These are phyloP conservation scores for Neostapfia colusana DNA, from an alignment of 176 grass and related monocot species.

Conservation along the genomic window DNA sequence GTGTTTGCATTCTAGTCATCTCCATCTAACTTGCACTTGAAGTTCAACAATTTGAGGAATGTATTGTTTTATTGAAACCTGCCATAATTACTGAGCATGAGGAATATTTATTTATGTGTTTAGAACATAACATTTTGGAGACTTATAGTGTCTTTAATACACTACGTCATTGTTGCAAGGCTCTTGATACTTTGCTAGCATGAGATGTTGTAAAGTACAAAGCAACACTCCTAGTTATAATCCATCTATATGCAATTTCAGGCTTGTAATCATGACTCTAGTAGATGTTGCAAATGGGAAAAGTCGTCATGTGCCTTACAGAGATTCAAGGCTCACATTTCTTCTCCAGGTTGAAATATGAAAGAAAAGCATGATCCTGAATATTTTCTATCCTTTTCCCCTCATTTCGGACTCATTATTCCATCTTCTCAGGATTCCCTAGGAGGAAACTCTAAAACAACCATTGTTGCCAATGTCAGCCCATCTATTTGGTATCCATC, in stretches of 20 bases:
- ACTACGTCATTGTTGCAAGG: not conserved
- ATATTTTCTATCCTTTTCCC: not conserved
- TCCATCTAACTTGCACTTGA: constrained; percentile 14
- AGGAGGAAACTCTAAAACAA: constrained; percentile 94
- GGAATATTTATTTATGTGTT: not conserved
- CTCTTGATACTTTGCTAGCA: constrained; percentile 14
- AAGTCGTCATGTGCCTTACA: constrained; percentile 86
- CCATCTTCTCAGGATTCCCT: constrained; percentile 69
- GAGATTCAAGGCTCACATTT: constrained; percentile 97
- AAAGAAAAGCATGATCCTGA: constrained; percentile 13
- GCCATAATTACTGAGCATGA: not conserved
- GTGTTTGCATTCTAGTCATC: too few relatives aligned
- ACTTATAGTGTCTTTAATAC: not conserved
- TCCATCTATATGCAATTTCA: constrained; percentile 43
- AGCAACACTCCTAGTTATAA: constrained; percentile 9
- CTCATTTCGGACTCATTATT: constrained; percentile 29
- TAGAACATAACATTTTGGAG: constrained; percentile 8
- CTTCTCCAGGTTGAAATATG: constrained; percentile 76
- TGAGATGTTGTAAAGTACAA: constrained; percentile 17
- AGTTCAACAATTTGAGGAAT: not conserved
- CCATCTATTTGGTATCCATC: constrained; percentile 78
- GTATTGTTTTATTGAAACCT: constrained; percentile 3
- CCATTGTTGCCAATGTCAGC: constrained; percentile 85
- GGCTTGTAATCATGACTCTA: constrained; percentile 93
- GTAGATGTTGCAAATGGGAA: constrained; percentile 94